Conservation (phyloP, 1,284 basidiomycete species). For the Wallemia ichthyophaga region DNA sequence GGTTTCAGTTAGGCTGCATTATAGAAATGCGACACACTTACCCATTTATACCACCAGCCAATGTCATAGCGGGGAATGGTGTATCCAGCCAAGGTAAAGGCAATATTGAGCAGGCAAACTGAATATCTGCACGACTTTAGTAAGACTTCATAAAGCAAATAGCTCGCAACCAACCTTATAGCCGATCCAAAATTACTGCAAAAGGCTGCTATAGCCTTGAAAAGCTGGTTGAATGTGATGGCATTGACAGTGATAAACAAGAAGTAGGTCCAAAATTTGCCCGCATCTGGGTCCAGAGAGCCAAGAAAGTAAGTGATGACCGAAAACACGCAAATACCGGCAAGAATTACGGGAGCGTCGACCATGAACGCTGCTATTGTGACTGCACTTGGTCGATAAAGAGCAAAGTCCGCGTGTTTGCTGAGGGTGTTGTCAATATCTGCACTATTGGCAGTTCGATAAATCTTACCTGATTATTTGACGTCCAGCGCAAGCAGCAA, state of each 20-base stretch:
- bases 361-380: neutral
- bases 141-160: too few species aligned
- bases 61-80: neutral
- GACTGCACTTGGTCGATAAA: neutral
- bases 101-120: neutral
- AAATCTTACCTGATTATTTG: neutral
- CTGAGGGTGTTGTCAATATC: too few species aligned
- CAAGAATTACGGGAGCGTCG: neutral
- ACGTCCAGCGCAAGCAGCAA: neutral
- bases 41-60: neutral
- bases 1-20: too few species aligned
- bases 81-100: neutral
- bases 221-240: neutral
- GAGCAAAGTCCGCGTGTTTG: neutral
- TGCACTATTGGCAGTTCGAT: too few species aligned
- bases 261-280: constrained; percentile 21
- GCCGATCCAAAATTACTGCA: neutral
- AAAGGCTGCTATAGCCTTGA: neutral
- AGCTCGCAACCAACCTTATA: neutral
- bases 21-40: too few species aligned
- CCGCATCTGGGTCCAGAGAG: constrained; percentile 17
- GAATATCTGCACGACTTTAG: too few species aligned
- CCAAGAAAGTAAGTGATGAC: constrained; percentile 14
- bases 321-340: constrained; percentile 1
- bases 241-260: constrained; percentile 6